Conservation (phyloP, 2,329 filamentous ascomycete species). For the Nemania sp. region DNA sequence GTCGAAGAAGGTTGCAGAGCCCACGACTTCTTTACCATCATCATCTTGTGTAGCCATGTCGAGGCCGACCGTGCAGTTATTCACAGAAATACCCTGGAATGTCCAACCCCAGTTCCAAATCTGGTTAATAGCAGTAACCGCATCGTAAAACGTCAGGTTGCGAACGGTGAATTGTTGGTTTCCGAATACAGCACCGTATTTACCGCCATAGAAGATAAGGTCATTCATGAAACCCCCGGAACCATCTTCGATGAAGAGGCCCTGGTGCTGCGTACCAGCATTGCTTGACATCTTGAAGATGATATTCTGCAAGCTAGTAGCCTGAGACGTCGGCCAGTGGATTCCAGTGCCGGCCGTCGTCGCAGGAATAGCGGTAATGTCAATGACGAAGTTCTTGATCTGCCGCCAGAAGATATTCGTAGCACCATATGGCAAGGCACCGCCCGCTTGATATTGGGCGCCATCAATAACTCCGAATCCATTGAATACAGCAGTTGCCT, state of each 20-base stretch:
- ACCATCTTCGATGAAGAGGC: slow-evolving; percentile 72
- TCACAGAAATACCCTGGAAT: slow-evolving; percentile 59
- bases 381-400: slow-evolving; percentile 68
- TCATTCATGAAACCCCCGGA: slow-evolving; percentile 77
- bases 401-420: slow-evolving; percentile 72
- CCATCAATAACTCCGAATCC: slow-evolving; percentile 62
- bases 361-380: slow-evolving; percentile 63
- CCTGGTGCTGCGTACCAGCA: slow-evolving; percentile 63
- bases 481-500: slow-evolving; percentile 63
- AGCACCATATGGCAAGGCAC: slow-evolving; percentile 60
- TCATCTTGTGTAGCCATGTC: slow-evolving; percentile 67
- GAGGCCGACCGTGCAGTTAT: slow-evolving; percentile 73
- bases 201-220: slow-evolving; percentile 77
- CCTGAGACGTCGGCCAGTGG: slow-evolving; percentile 77
- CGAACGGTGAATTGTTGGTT: slow-evolving; percentile 75
- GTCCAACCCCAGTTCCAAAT: slow-evolving; percentile 84
- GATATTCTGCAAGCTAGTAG: slow-evolving; percentile 69
- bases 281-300: slow-evolving; percentile 63
- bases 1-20: slow-evolving; percentile 81
- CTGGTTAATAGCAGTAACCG: slow-evolving; percentile 76
- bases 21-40: slow-evolving; percentile 60
- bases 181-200: slow-evolving; percentile 72
- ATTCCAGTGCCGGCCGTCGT: slow-evolving; percentile 64
- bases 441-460: slow-evolving; percentile 58
- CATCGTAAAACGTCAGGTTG: slow-evolving; percentile 75